Conservation (phyloP, 208 protist genomes). For the Leishmania major region DNA sequence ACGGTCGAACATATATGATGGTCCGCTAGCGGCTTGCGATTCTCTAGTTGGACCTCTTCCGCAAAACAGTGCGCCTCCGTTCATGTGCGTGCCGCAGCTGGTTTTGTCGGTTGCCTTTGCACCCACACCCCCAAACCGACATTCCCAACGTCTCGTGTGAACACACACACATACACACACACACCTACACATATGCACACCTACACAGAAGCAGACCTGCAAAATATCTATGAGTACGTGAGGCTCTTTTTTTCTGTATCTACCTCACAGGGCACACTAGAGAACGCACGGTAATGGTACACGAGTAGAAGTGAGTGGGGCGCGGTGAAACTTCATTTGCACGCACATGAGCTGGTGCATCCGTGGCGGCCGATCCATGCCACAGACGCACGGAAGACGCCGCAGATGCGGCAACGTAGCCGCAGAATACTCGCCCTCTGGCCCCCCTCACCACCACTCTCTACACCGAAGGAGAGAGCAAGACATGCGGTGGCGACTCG, state of each 20-base stretch:
- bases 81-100: neutral
- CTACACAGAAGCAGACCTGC: neutral
- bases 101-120: neutral
- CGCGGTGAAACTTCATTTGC: neutral
- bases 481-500: neutral
- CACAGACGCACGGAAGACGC: neutral
- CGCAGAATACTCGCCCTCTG: neutral
- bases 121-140: neutral
- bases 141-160: neutral
- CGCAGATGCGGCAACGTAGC: neutral
- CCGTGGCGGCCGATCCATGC: neutral
- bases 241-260: neutral
- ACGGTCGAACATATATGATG: neutral
- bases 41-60: neutral
- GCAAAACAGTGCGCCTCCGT: neutral
- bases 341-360: neutral
- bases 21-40: neutral
- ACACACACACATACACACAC: neutral
- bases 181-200: neutral
- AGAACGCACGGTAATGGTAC: neutral
- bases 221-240: neutral
- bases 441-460: neutral
- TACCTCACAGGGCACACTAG: neutral
- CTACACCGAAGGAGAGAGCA: neutral
- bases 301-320: neutral